Conservation (phyloP, 2,329 filamentous ascomycete species). For the Talaromyces marneffei region DNA sequence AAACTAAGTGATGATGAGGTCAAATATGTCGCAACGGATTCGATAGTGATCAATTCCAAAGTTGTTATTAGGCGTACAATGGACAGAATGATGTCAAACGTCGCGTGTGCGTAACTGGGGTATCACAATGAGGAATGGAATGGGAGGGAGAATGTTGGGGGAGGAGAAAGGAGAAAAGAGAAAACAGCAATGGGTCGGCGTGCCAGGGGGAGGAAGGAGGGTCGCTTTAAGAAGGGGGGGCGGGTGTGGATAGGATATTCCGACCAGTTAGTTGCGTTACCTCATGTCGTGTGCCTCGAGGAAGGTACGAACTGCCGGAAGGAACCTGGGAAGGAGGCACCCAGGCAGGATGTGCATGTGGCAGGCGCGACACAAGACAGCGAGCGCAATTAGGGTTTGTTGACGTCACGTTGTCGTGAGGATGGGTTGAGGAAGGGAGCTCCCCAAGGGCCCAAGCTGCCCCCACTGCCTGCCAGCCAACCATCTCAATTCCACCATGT, state of each 20-base stretch:
- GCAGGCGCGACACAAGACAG: slow-evolving; percentile 2
- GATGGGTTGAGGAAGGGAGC: not conserved
- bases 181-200: not conserved
- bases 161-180: not conserved
- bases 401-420: slow-evolving; percentile 13
- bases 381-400: not conserved
- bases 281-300: not conserved
- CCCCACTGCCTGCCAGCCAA: not conserved
- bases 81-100: not conserved
- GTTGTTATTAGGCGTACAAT: not conserved
- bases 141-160: slow-evolving; percentile 3
- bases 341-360: not conserved
- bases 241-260: not conserved
- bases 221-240: slow-evolving; percentile 1
- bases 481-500: not conserved
- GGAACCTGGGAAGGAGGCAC: not conserved
- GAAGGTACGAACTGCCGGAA: not conserved
- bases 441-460: not conserved
- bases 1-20: not conserved
- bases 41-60: not conserved
- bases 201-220: not conserved
- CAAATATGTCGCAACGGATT: not conserved
- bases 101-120: not conserved
- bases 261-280: slow-evolving; percentile 2
- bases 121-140: slow-evolving; percentile 9